Evolutionary conservation across 2,329 filamentous ascomycete species (phyloP).

Genomic region (Colletotrichum sp.): DNA sequence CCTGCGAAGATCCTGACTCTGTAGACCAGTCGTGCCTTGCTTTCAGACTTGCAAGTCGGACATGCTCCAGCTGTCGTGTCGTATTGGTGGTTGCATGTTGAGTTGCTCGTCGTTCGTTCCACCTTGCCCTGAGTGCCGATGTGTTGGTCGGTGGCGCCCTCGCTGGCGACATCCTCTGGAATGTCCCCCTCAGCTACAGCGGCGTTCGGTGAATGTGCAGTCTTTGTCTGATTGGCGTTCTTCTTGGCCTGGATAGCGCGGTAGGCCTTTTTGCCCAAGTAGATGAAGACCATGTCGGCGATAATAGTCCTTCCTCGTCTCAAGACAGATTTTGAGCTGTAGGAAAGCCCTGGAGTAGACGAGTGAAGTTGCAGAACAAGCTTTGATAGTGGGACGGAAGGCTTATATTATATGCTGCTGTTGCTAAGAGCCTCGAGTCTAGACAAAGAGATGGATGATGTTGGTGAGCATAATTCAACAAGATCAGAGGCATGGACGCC

Average conservation of each 20-base stretch:
- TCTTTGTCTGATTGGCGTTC: neutral
- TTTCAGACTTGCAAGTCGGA: slow-evolving; percentile 35
- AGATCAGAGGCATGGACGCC: neutral
- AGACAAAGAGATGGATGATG: neutral
- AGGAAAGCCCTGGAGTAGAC: neutral
- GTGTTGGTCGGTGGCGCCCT: neutral
- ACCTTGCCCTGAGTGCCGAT: neutral
- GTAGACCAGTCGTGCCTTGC: slow-evolving; percentile 41
- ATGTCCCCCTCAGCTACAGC: neutral
- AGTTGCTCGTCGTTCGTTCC: neutral
- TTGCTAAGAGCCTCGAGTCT: neutral
- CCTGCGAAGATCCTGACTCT: slow-evolving; percentile 65
- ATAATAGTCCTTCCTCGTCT: neutral
- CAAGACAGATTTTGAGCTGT: neutral
- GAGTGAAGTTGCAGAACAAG: neutral
- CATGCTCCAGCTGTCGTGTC: slow-evolving; percentile 23
- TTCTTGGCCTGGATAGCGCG: neutral
- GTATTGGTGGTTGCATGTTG: neutral
- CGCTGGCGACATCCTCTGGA: neutral
- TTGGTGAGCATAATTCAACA: neutral
- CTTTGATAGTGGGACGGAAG: neutral
- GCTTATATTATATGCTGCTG: neutral
- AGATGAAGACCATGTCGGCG: slow-evolving; percentile 13
- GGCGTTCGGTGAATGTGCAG: neutral
- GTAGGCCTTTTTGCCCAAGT: slow-evolving; percentile 9